Conservation (phyloP, 257 asterid species). For the Solanum bulbocastanum region DNA sequence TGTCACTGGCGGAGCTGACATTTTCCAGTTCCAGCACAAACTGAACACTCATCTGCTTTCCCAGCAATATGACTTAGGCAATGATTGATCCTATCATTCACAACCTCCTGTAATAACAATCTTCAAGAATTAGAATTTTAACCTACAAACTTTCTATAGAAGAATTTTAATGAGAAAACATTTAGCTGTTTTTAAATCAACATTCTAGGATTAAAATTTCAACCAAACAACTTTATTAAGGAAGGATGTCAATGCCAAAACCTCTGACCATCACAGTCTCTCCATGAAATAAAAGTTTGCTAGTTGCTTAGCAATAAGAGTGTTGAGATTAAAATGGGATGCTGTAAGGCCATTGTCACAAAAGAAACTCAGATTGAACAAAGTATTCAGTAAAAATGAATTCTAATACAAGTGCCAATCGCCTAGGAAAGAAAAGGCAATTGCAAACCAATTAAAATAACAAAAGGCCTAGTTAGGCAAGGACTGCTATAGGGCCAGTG, state of each 20-base stretch:
- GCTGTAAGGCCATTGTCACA: background rate
- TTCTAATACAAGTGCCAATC: background rate
- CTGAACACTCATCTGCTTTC: conserved; percentile 74
- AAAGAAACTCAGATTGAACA: background rate
- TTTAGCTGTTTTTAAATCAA: background rate
- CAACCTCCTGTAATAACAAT: conserved; percentile 58
- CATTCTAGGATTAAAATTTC: background rate
- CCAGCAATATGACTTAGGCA: conserved; percentile 89
- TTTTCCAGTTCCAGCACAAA: conserved; percentile 88
- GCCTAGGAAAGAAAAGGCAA: background rate
- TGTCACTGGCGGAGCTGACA: conserved; percentile 27
- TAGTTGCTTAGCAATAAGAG: background rate
- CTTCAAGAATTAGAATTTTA: background rate
- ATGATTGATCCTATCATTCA: conserved; percentile 71
- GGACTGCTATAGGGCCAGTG: background rate
- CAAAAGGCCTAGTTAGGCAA: background rate
- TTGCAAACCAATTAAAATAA: background rate
- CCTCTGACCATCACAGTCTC: background rate
- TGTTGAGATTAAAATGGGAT: background rate
- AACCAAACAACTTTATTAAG: background rate
- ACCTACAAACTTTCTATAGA: background rate
- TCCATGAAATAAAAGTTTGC: background rate
- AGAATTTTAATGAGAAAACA: background rate
- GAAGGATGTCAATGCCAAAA: background rate
- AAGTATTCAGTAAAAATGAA: background rate